A percentile compares a stretch with the other conserved stretches of the same genome.
phyloP scores from a whole-genome alignment of 2,329 filamentous ascomycete species.

The Didymella pomorum region DNA sequence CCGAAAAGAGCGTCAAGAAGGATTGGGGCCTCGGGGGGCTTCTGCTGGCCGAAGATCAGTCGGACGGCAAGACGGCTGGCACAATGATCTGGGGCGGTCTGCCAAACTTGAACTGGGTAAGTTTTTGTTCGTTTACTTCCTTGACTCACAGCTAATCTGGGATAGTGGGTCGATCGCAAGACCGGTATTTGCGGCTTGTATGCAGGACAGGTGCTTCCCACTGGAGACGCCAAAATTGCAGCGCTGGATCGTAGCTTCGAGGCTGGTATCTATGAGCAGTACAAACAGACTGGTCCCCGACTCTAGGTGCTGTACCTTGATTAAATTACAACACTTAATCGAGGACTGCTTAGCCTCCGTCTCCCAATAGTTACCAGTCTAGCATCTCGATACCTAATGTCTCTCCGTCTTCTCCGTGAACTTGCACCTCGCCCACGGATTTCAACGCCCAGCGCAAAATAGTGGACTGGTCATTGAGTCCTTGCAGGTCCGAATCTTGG shows the following conservation, averaged over 20 bases:
- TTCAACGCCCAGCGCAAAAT: conserved; percentile 34
- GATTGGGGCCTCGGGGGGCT: conserved; percentile 47
- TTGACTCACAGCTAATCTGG: conserved; percentile 6
- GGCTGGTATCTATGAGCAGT: conserved; percentile 30
- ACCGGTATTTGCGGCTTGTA: conserved; percentile 43
- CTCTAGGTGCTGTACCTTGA: conserved; percentile 4
- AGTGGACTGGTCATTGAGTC: conserved; percentile 25
- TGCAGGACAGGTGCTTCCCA: conserved; percentile 40
- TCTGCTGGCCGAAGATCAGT: conserved; percentile 30
- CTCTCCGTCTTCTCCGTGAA: conserved; percentile 8
- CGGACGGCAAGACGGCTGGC: conserved; percentile 35
- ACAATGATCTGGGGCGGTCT: conserved; percentile 47
- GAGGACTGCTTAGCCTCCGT: not conserved
- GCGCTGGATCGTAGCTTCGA: conserved; percentile 32
- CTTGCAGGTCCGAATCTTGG: conserved; percentile 25
- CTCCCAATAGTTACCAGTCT: not conserved
- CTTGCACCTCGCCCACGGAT: conserved; percentile 12
- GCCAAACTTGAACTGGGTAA: conserved; percentile 47
- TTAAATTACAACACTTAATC: not conserved
- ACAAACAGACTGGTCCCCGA: conserved; percentile 14
- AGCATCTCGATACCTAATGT: not conserved
- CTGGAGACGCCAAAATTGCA: conserved; percentile 36
- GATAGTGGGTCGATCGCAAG: conserved; percentile 44
- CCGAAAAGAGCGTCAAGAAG: conserved; percentile 23
- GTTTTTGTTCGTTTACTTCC: not conserved